A percentile compares a stretch with the other conserved stretches of the same genome.
phyloP scores from a whole-genome alignment of 805 yeast genomes.

The Metschnikowia hibisci region DNA sequence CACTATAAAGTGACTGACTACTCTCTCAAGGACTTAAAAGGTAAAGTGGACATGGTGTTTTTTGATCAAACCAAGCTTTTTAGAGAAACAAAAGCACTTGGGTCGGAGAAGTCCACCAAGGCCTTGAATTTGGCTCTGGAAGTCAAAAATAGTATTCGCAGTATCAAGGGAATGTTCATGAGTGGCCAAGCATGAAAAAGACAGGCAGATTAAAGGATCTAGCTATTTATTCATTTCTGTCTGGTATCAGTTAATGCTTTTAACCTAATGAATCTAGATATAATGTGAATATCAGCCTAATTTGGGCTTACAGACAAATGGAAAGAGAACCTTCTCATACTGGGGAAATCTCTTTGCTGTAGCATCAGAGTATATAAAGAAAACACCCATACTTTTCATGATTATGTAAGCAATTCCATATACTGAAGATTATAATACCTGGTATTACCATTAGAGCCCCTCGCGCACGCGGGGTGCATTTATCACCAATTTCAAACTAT shows the following conservation, averaged over 20 bases:
- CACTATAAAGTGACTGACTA: conserved; percentile 29
- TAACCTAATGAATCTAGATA: too few species aligned
- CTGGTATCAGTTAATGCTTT: too few species aligned
- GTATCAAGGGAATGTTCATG: conserved; percentile 42
- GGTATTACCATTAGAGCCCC: too few species aligned
- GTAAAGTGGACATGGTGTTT: conserved; percentile 31
- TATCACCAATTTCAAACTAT: neutral
- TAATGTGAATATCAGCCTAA: too few species aligned
- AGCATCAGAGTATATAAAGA: too few species aligned
- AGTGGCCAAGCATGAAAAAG: conserved; percentile 32
- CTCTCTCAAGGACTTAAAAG: conserved; percentile 33
- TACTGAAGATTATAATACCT: too few species aligned
- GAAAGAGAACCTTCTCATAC: too few species aligned
- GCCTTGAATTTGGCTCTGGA: conserved; percentile 29
- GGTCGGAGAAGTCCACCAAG: neutral
- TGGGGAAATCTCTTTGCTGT: too few species aligned
- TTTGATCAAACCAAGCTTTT: conserved; percentile 33
- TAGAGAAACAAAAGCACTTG: conserved; percentile 12
- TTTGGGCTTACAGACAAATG: too few species aligned
- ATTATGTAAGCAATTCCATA: too few species aligned
- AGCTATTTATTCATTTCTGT: neutral
- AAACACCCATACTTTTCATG: too few species aligned
- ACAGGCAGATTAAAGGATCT: neutral
- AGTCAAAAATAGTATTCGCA: conserved; percentile 35
- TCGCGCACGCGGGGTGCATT: too few species aligned